phyloP scores from a whole-genome alignment of 1,284 basidiomycete genomes.

The Trametes pubescens region DNA sequence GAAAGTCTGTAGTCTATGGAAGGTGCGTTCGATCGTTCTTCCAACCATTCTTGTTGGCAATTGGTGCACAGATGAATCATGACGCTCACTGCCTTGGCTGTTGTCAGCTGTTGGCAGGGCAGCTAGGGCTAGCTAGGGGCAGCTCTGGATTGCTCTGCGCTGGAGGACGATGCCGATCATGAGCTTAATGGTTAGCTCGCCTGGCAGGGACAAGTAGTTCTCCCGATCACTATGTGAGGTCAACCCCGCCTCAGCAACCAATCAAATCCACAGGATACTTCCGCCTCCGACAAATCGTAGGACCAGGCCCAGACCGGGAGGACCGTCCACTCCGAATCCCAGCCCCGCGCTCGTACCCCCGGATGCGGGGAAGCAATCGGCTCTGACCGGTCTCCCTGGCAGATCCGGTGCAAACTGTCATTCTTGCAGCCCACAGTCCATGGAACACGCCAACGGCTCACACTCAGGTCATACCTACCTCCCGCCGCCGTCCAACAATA shows the following conservation, averaged over 20 bases:
- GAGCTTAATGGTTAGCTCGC: conserved; percentile 9
- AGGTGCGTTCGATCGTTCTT: no score
- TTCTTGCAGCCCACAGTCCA: background rate
- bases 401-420: background rate
- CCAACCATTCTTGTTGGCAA: no score
- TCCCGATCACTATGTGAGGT: conserved; percentile 1
- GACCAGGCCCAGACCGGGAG: background rate
- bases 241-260: background rate
- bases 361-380: conserved; percentile 8
- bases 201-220: conserved; percentile 1
- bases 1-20: no score
- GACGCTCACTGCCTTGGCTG: no score
- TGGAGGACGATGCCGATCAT: background rate
- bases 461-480: background rate
- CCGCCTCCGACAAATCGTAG: conserved; percentile 1
- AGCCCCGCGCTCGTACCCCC: conserved; percentile 5
- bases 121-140: no score
- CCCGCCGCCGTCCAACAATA: background rate
- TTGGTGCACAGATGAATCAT: no score
- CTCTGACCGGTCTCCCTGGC: background rate
- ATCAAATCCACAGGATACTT: background rate
- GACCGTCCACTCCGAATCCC: background rate
- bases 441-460: background rate
- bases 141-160: background rate
- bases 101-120: no score